These are phyloP conservation scores for Malus sieversii DNA, from an alignment of 306 rosid genomes.

Conservation along the genomic window DNA sequence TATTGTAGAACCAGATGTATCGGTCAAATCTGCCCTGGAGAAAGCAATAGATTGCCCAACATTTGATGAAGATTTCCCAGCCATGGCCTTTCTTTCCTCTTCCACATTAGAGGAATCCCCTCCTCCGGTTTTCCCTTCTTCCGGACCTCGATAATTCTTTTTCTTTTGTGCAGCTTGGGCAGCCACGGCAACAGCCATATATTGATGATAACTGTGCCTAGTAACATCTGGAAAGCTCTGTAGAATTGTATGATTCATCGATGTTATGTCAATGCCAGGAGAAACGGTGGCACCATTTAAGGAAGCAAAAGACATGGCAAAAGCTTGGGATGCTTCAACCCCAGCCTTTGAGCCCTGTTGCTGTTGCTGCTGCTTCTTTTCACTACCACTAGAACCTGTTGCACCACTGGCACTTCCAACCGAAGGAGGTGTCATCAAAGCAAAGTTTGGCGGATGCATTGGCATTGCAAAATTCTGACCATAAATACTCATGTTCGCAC, in stretches of 20 bases:
- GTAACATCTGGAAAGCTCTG: slow-evolving; percentile 33
- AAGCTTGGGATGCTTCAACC: slow-evolving; percentile 63
- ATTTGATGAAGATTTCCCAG: slow-evolving; percentile 45
- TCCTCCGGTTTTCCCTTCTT: slow-evolving; percentile 54
- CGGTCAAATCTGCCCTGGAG: slow-evolving; percentile 61
- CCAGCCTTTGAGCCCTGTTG: slow-evolving; percentile 53
- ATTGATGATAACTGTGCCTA: slow-evolving; percentile 42
- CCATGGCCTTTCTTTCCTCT: slow-evolving; percentile 60
- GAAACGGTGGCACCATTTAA: slow-evolving; percentile 52
- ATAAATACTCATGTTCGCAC: slow-evolving; percentile 54
- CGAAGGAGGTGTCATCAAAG: slow-evolving; percentile 61
- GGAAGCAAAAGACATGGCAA: slow-evolving; percentile 72
- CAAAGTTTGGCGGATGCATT: slow-evolving; percentile 59
- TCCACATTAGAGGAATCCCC: slow-evolving; percentile 53
- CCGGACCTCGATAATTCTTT: slow-evolving; percentile 48
- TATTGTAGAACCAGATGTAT: slow-evolving; percentile 37
- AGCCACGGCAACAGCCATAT: slow-evolving; percentile 44
- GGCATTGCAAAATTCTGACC: slow-evolving; percentile 72
- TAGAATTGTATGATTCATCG: slow-evolving; percentile 54
- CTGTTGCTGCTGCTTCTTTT: slow-evolving; percentile 61
- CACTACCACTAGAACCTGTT: slow-evolving; percentile 42
- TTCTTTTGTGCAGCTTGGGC: slow-evolving; percentile 64
- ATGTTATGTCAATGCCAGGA: slow-evolving; percentile 63
- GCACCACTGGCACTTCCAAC: slow-evolving; percentile 22
- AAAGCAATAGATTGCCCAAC: slow-evolving; percentile 79